phyloP scores from a whole-genome alignment of 768 basidiomycete species.

The Suillus subaureus region DNA sequence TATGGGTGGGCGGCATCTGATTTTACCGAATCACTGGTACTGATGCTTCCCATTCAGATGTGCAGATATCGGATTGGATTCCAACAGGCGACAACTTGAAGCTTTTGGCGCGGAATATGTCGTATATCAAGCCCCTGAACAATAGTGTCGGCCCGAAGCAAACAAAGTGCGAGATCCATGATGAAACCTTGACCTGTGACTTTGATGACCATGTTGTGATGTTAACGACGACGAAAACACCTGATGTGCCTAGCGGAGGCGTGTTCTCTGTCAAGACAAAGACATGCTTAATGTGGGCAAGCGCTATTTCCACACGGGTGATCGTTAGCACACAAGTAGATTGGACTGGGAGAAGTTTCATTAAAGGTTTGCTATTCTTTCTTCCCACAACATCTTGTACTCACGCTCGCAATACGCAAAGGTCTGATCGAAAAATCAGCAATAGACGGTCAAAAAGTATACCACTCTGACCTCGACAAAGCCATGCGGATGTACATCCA shows the following conservation, averaged over 20 bases:
- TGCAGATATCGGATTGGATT: conserved; percentile 95
- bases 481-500: conserved; percentile 89
- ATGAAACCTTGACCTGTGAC: conserved; percentile 80
- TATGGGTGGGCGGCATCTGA: conserved; percentile 57
- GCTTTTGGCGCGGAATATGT: conserved; percentile 80
- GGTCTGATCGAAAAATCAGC: conserved; percentile 93
- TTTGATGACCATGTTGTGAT: conserved; percentile 83
- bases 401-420: conserved; percentile 31
- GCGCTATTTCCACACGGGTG: conserved; percentile 71
- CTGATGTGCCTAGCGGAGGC: conserved; percentile 92
- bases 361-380: conserved; percentile 65
- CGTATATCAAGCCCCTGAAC: conserved; percentile 92
- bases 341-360: conserved; percentile 96
- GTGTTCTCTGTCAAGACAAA: conserved; percentile 93
- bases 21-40: not conserved
- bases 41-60: conserved; percentile 52
- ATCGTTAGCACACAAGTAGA: conserved; percentile 91
- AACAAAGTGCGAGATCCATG: conserved; percentile 93
- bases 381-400: not conserved
- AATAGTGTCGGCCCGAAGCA: conserved; percentile 90
- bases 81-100: conserved; percentile 64
- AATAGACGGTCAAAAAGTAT: conserved; percentile 89
- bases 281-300: conserved; percentile 96
- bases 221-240: conserved; percentile 88
- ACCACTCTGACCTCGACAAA: conserved; percentile 80